phyloP scores from a whole-genome alignment of 768 basidiomycete genomes.

The Pisolithus orientalis region DNA sequence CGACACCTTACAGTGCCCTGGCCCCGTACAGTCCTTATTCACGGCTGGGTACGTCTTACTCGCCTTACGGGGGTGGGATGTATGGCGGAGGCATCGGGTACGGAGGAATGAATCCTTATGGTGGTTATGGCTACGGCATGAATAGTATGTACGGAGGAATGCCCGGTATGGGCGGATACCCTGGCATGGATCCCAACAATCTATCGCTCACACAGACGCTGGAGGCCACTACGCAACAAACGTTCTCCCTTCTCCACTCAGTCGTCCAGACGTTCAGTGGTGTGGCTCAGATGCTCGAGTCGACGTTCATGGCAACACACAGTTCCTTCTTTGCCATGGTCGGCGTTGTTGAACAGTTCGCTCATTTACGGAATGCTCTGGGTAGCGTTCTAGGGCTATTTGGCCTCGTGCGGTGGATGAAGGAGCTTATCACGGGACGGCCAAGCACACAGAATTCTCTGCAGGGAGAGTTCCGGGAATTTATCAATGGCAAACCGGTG shows the following conservation, averaged over 20 bases:
- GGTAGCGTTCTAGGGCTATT: constrained; percentile 93
- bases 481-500: constrained; percentile 59
- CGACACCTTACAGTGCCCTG: constrained; percentile 41
- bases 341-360: constrained; percentile 92
- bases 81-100: constrained; percentile 32
- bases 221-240: constrained; percentile 84
- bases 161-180: constrained; percentile 34
- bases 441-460: constrained; percentile 35
- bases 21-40: constrained; percentile 42
- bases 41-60: constrained; percentile 29
- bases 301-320: constrained; percentile 95
- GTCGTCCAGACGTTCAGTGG: constrained; percentile 95
- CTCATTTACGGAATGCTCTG: constrained; percentile 83
- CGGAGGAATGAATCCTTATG: constrained; percentile 39
- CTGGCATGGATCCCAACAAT: constrained; percentile 42
- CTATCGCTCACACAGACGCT: constrained; percentile 81
- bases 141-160: constrained; percentile 41
- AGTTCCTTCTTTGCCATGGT: constrained; percentile 96
- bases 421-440: constrained; percentile 49
- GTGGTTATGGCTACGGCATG: constrained; percentile 42
- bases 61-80: constrained; percentile 27
- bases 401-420: constrained; percentile 83
- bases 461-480: constrained; percentile 69
- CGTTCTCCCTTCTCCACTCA: constrained; percentile 88
- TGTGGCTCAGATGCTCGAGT: constrained; percentile 95